Evolutionary conservation across 768 basidiomycete genomes (phyloP).

Genomic region (Lactifluus rugatus): DNA sequence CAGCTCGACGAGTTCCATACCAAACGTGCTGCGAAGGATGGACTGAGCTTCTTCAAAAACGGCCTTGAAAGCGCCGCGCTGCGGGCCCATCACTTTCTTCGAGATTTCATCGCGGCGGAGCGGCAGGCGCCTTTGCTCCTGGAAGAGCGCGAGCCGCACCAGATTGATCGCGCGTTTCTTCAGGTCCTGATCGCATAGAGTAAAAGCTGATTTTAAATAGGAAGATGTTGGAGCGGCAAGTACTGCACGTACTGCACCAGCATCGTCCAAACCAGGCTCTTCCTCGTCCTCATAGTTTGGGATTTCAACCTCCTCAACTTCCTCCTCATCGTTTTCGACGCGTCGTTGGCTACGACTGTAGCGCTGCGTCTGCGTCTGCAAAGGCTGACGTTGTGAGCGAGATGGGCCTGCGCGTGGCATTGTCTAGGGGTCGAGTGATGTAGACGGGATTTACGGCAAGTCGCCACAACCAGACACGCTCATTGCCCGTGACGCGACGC

Average conservation of each 20-base stretch:
- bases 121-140: slow-evolving; percentile 56
- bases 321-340: slow-evolving; percentile 28
- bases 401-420: slow-evolving; percentile 30
- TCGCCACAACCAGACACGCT: background rate
- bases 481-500: background rate
- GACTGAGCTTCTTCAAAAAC: slow-evolving; percentile 58
- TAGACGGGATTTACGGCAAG: background rate
- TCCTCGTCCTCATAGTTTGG: slow-evolving; percentile 28
- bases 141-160: slow-evolving; percentile 73
- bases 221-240: background rate
- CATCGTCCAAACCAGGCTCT: slow-evolving; percentile 24
- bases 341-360: slow-evolving; percentile 4
- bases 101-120: slow-evolving; percentile 77
- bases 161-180: slow-evolving; percentile 60
- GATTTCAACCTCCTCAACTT: slow-evolving; percentile 28
- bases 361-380: slow-evolving; percentile 25
- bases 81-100: slow-evolving; percentile 57
- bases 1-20: slow-evolving; percentile 79
- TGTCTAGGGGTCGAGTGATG: background rate
- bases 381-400: slow-evolving; percentile 32
- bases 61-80: slow-evolving; percentile 49
- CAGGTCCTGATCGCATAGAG: slow-evolving; percentile 43
- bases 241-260: background rate
- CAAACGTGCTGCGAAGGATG: slow-evolving; percentile 56
- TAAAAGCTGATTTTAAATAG: background rate